phyloP scores from a whole-genome alignment of 768 basidiomycete species.

The Suillus placidus region DNA sequence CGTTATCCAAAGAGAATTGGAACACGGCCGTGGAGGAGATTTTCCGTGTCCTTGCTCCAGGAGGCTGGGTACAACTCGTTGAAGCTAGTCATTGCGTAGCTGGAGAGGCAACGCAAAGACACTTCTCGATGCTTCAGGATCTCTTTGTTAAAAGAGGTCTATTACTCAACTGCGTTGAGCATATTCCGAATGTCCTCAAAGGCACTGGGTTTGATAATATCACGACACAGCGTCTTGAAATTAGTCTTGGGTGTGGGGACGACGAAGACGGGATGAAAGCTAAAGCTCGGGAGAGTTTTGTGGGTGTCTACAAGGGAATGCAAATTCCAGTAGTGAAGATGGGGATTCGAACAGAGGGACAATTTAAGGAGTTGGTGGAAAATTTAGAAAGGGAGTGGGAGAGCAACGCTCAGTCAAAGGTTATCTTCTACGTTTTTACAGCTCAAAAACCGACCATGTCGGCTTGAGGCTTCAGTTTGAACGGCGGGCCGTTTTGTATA shows the following conservation, averaged over 20 bases:
- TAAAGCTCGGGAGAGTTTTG: background rate
- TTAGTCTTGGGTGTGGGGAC: background rate
- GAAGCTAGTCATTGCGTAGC: slow-evolving; percentile 22
- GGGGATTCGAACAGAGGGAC: slow-evolving; percentile 3
- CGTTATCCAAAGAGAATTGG: slow-evolving; percentile 35
- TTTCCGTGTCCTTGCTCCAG: slow-evolving; percentile 34
- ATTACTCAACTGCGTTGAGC: background rate
- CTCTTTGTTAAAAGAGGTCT: slow-evolving; percentile 3
- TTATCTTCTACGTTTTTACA: background rate
- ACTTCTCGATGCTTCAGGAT: slow-evolving; percentile 1
- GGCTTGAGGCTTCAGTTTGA: background rate
- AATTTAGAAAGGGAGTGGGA: slow-evolving; percentile 4
- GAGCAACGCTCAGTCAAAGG: background rate
- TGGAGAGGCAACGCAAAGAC: slow-evolving; percentile 1
- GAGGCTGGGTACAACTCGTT: slow-evolving; percentile 37
- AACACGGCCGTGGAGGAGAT: slow-evolving; percentile 26
- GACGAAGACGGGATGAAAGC: background rate
- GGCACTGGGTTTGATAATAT: background rate
- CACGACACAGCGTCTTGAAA: background rate
- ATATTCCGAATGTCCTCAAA: slow-evolving; percentile 4
- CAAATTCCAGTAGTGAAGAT: background rate
- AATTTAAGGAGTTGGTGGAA: background rate
- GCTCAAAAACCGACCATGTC: background rate
- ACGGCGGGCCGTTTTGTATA: background rate
- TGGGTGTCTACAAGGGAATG: background rate